A percentile compares a stretch with the other conserved stretches of the same genome.
Evolutionary conservation across 2,329 filamentous ascomycete genomes (phyloP).

Genomic region (Chrysoporthe cubensis): DNA sequence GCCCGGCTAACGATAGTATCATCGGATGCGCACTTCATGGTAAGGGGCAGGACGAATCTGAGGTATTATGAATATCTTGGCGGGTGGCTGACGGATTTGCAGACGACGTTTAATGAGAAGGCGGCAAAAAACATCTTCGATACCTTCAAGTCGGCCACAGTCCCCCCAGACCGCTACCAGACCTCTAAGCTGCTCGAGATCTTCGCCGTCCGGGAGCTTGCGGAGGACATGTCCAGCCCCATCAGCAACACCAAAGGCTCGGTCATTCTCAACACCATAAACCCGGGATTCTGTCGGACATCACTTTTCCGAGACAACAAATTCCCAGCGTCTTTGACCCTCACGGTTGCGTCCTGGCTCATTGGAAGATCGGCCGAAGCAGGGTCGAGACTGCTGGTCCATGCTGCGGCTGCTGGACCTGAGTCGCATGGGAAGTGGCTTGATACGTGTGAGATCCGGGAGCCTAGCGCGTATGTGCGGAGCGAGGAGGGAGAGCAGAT

Average conservation of each 20-base stretch:
- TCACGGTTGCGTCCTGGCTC: slow-evolving; percentile 21
- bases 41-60: slow-evolving; percentile 22
- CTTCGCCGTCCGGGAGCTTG: slow-evolving; percentile 40
- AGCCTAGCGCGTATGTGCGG: slow-evolving; percentile 39
- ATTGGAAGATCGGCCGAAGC: slow-evolving; percentile 44
- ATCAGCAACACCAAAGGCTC: slow-evolving; percentile 35
- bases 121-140: slow-evolving; percentile 39
- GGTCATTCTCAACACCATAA: slow-evolving; percentile 44
- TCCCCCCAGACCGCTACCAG: slow-evolving; percentile 41
- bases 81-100: slow-evolving; percentile 26
- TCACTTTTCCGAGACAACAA: slow-evolving; percentile 41
- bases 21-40: slow-evolving; percentile 43
- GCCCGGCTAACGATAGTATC: slow-evolving; percentile 45
- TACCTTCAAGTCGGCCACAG: slow-evolving; percentile 37
- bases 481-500: slow-evolving; percentile 43
- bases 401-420: slow-evolving; percentile 42
- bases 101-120: slow-evolving; percentile 42
- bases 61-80: not conserved
- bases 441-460: slow-evolving; percentile 37
- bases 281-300: slow-evolving; percentile 48
- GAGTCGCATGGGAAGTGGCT: slow-evolving; percentile 49
- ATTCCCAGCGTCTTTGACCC: slow-evolving; percentile 15
- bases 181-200: slow-evolving; percentile 42
- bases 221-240: slow-evolving; percentile 33
- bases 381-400: slow-evolving; percentile 45